These are phyloP conservation scores for Exophiala viscosa DNA, from an alignment of 2,329 filamentous ascomycete genomes.

Conservation along the genomic window DNA sequence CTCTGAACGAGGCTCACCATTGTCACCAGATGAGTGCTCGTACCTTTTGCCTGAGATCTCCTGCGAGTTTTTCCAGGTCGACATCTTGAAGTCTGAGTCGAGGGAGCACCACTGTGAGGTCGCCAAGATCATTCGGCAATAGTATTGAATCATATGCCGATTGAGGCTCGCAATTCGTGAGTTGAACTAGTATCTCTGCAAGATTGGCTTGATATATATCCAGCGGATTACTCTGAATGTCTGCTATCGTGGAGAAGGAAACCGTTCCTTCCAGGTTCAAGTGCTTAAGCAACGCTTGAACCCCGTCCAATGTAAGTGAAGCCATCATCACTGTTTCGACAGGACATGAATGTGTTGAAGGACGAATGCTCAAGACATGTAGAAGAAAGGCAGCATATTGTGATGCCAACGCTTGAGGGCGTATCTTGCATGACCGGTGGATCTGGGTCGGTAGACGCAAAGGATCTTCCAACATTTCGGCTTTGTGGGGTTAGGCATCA, in stretches of 20 bases:
- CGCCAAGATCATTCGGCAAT: slow-evolving; percentile 82
- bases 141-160: slow-evolving; percentile 72
- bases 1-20: neutral
- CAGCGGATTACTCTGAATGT: slow-evolving; percentile 61
- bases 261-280: slow-evolving; percentile 25
- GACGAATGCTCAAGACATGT: no score
- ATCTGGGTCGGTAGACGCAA: no score
- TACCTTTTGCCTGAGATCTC: slow-evolving; percentile 39
- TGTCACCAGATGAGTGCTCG: neutral
- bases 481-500: no score
- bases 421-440: no score
- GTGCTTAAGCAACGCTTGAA: slow-evolving; percentile 28
- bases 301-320: slow-evolving; percentile 23
- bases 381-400: no score
- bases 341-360: no score
- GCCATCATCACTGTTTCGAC: no score
- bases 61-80: slow-evolving; percentile 61
- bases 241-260: slow-evolving; percentile 19
- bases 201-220: slow-evolving; percentile 79
- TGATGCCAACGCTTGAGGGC: no score
- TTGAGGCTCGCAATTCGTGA: slow-evolving; percentile 66
- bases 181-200: slow-evolving; percentile 61
- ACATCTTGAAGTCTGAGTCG: slow-evolving; percentile 73
- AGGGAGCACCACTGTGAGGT: slow-evolving; percentile 72
- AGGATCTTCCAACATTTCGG: no score